Evolutionary conservation across 2,329 filamentous ascomycete species (phyloP), one percentile per base, ranked within the genome.

Genomic region (Hymenoscyphus albidus): DNA sequence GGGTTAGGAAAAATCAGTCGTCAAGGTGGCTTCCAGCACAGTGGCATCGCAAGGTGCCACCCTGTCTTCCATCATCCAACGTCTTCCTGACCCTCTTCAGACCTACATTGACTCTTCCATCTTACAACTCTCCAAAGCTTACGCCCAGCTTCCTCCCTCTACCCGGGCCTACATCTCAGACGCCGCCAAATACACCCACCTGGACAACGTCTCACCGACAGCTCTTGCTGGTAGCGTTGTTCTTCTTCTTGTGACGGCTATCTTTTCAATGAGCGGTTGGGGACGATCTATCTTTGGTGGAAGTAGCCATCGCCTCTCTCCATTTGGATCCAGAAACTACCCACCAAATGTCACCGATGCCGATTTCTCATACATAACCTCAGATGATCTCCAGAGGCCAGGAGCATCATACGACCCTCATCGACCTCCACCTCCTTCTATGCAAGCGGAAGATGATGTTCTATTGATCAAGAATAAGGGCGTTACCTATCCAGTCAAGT

Each of bases 351-450:
- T 93, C 65, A 90, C 86, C 71, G 89, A 92, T 70, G 85, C 88
- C 40, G 90, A 93, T 78, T 94, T 88, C 76, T 89, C 86, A 74
- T 93, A 94, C 79, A 93, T 93, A 74, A 92, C 90, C n/a, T 87
- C 88, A 35, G 86, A 91, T 72, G 90, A 93, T 72, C 76, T 93
- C 48, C 81, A 85, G 66, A 77, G 79, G 42, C 76, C 76, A 32
- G 76, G 74, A 66, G 74, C 72, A 75, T 72, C 77, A n/a, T 81
- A 82, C 67, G 78, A 81, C 64, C 76, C 79, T 35, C 76, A 76
- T 60, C 72, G 75, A 54, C 74, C 73, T 59, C 75, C 77, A 35
- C 78, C 74, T 18, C 71, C 74, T 5, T 74, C 76, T 2, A 73
- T 75, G 68, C 78, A 75, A 68, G 78, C 70, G 73, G 88, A 90